Evolutionary conservation across 164 flowering plant species (phyloP).

Genomic region (Vitis cinerea): DNA sequence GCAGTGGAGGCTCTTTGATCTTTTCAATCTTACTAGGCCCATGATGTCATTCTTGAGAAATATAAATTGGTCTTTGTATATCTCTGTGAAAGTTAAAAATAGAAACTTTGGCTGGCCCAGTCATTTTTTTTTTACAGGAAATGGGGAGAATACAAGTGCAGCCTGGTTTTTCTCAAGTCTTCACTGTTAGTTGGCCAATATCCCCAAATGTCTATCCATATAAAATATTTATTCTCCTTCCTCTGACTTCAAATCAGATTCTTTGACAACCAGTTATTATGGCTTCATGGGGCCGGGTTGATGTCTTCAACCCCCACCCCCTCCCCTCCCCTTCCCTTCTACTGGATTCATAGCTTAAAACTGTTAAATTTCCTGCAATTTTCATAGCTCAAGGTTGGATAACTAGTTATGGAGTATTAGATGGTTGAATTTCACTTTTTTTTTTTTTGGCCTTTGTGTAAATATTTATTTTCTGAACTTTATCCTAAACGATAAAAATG

Average conservation of each 20-base stretch:
- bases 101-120: constrained; percentile 17
- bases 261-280: background rate
- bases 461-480: too few relatives aligned
- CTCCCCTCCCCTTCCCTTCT: background rate
- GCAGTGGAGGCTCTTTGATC: constrained; percentile 22
- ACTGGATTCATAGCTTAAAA: background rate
- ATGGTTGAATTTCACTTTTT: too few relatives aligned
- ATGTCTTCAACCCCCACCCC: too few relatives aligned
- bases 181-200: constrained; percentile 5
- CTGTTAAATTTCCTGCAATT: too few relatives aligned
- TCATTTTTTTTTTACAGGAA: constrained; percentile 22
- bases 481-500: too few relatives aligned
- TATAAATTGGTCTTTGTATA: constrained; percentile 24
- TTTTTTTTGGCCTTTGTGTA: too few relatives aligned
- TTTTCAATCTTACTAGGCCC: constrained; percentile 19
- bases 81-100: constrained; percentile 12
- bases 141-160: constrained; percentile 17
- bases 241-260: background rate
- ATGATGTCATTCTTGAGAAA: constrained; percentile 20
- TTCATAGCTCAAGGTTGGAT: too few relatives aligned
- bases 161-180: constrained; percentile 6
- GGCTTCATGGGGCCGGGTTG: too few relatives aligned
- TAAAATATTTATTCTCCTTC: background rate
- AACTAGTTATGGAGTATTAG: too few relatives aligned
- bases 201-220: background rate